A percentile compares a stretch with the other conserved stretches of the same genome.
Evolutionary conservation across 441 rosid species (phyloP).

Genomic region (Adansonia grandidieri): DNA sequence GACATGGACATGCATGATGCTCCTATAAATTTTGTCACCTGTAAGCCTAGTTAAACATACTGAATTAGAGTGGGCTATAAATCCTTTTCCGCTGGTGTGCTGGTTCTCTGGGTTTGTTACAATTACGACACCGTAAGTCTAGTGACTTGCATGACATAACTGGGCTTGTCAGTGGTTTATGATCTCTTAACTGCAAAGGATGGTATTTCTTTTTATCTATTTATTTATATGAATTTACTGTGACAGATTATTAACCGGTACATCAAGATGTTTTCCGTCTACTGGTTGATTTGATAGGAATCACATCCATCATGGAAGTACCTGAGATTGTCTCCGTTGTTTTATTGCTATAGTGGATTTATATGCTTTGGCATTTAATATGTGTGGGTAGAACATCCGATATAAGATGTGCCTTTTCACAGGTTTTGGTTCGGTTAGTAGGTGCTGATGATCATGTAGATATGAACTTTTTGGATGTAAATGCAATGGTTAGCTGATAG

Average conservation of each 20-base stretch:
- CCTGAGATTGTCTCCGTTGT: background rate
- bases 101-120: background rate
- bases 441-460: slow-evolving; percentile 77
- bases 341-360: background rate
- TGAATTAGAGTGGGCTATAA: background rate
- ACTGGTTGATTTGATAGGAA: slow-evolving; percentile 91
- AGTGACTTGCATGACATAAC: slow-evolving; percentile 5
- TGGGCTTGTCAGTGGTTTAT: slow-evolving; percentile 17
- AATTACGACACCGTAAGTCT: background rate
- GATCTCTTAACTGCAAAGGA: background rate
- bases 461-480: slow-evolving; percentile 86
- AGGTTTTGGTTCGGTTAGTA: slow-evolving; percentile 55
- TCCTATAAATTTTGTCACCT: background rate
- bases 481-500: slow-evolving; percentile 70
- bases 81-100: background rate
- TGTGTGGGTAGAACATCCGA: slow-evolving; percentile 16
- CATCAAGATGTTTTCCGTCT: slow-evolving; percentile 77
- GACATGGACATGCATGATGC: background rate
- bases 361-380: background rate
- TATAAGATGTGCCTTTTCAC: slow-evolving; percentile 26
- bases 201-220: background rate
- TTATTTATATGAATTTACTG: background rate
- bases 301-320: no score
- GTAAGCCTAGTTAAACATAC: background rate
- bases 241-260: slow-evolving; percentile 50